Evolutionary conservation across 495 filamentous ascomycete genomes (phyloP).

Genomic region (Aspergillus biplanus): DNA sequence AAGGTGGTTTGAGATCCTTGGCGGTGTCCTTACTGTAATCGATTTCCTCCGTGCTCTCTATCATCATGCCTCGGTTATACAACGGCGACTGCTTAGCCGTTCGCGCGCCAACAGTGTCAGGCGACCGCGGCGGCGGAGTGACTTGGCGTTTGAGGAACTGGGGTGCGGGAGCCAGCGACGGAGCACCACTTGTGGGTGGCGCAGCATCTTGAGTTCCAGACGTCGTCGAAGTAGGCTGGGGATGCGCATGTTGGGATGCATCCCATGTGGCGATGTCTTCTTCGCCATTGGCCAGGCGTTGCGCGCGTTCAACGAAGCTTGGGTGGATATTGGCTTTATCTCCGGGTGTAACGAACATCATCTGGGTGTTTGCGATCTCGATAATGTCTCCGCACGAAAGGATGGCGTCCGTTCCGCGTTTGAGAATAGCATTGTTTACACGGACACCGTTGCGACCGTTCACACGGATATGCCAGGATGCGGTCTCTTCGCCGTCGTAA

Average conservation of each 20-base stretch:
- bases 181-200: conserved; percentile 39
- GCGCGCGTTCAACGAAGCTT: conserved; percentile 54
- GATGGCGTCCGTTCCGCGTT: conserved; percentile 62
- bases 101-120: conserved; percentile 45
- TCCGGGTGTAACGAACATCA: conserved; percentile 94
- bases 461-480: conserved; percentile 78
- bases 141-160: conserved; percentile 69
- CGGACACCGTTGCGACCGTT: conserved; percentile 90
- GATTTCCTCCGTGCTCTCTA: conserved; percentile 76
- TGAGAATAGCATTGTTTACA: conserved; percentile 71
- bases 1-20: conserved; percentile 89
- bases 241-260: conserved; percentile 45
- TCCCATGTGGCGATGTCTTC: conserved; percentile 44
- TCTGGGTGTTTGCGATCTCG: conserved; percentile 87
- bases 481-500: conserved; percentile 66
- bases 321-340: conserved; percentile 61
- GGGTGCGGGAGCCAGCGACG: conserved; percentile 69
- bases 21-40: conserved; percentile 83
- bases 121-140: conserved; percentile 63
- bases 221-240: conserved; percentile 22
- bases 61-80: conserved; percentile 69
- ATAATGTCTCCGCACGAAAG: conserved; percentile 86
- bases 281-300: conserved; percentile 51
- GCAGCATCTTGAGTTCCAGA: conserved; percentile 30
- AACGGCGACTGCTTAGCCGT: conserved; percentile 61